Conservation (phyloP, 768 basidiomycete species). For the Austroboletus festivus region DNA sequence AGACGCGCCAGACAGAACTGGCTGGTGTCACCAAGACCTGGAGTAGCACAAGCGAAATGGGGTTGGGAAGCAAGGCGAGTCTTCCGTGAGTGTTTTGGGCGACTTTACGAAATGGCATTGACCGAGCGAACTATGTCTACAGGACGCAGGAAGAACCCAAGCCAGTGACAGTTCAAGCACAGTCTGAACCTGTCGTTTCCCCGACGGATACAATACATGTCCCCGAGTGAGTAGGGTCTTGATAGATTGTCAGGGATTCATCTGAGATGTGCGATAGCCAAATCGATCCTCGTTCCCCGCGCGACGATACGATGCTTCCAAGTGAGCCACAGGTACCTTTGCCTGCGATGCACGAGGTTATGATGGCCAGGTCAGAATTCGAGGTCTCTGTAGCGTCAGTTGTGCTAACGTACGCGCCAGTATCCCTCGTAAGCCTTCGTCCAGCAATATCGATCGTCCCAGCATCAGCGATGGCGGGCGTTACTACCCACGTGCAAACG, state of each 20-base stretch:
- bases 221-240: conserved; percentile 23
- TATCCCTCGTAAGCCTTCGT: conserved; percentile 12
- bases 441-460: conserved; percentile 14
- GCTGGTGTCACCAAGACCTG: conserved; percentile 33
- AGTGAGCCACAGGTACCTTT: conserved; percentile 29
- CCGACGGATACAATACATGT: conserved; percentile 30
- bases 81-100: conserved; percentile 15
- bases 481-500: conserved; percentile 11
- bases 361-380: conserved; percentile 19
- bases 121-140: background rate
- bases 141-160: conserved; percentile 27
- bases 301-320: conserved; percentile 29
- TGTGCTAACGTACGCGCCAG: conserved; percentile 10
- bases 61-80: conserved; percentile 17
- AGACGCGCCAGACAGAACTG: conserved; percentile 27
- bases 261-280: conserved; percentile 7
- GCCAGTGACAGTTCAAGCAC: conserved; percentile 4
- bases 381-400: no score
- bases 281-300: conserved; percentile 32
- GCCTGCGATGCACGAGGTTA: conserved; percentile 35
- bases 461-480: conserved; percentile 13
- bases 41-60: conserved; percentile 25
- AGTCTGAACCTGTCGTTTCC: conserved; percentile 16
- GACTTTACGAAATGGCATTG: background rate
- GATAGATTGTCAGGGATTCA: background rate